These are phyloP conservation scores for Solanum infundibuliforme DNA, from an alignment of 257 asterid genomes.

Conservation along the genomic window DNA sequence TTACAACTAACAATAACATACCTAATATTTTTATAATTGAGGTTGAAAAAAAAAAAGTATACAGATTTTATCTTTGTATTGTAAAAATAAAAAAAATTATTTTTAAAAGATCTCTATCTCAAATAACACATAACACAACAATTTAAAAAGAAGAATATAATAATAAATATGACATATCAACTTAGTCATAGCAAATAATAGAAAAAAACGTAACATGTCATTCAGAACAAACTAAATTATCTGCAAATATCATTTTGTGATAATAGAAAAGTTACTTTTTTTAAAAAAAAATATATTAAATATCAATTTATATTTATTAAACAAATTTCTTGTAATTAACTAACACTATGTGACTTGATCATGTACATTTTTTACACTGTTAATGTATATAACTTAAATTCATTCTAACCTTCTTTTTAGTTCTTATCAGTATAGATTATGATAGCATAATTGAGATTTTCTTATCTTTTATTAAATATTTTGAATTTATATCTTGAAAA, in stretches of 20 bases:
- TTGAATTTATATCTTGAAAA: not conserved
- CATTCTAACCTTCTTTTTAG: not conserved
- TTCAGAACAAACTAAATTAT: not conserved
- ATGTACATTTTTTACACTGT: too few relatives aligned
- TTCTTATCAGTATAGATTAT: not conserved
- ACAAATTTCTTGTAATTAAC: not conserved
- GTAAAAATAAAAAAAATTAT: too few relatives aligned
- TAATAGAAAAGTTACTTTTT: not conserved
- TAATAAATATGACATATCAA: not conserved
- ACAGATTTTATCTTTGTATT: not conserved
- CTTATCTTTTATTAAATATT: not conserved
- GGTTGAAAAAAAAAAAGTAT: too few relatives aligned
- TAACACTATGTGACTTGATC: too few relatives aligned
- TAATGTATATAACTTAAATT: not conserved
- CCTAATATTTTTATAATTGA: not conserved
- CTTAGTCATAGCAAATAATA: not conserved
- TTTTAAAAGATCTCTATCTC: too few relatives aligned
- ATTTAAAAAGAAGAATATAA: too few relatives aligned
- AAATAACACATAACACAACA: not conserved
- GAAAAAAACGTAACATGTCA: too few relatives aligned
- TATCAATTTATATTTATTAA: not conserved
- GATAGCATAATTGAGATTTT: not conserved
- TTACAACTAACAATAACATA: not conserved
- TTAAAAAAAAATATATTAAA: too few relatives aligned
- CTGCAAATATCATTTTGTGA: not conserved